These are phyloP conservation scores for Hymenoscyphus infarciens DNA, from an alignment of 2,329 filamentous ascomycete species.

Conservation along the genomic window DNA sequence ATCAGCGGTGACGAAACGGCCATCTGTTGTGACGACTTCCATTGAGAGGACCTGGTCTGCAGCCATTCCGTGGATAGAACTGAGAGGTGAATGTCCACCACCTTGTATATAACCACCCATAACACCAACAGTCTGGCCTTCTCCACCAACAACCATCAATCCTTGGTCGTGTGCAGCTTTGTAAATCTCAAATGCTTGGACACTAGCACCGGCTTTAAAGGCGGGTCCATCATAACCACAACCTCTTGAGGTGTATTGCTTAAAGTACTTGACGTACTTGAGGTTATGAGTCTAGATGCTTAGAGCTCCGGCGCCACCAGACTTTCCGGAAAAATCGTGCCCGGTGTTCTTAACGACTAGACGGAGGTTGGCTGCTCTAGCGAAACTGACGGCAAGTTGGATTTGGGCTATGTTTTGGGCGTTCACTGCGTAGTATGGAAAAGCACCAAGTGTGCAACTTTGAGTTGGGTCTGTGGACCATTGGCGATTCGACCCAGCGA, in stretches of 20 bases:
- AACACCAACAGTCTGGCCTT: conserved; percentile 35
- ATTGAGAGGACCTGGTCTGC: conserved; percentile 59
- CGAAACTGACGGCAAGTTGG: conserved; percentile 43
- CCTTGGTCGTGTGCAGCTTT: conserved; percentile 40
- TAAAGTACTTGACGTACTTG: conserved; percentile 7
- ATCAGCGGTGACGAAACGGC: conserved; percentile 47
- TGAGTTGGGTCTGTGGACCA: conserved; percentile 33
- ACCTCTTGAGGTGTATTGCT: conserved; percentile 7
- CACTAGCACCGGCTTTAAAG: conserved; percentile 50
- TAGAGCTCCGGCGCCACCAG: conserved; percentile 44
- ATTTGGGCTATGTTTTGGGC: conserved; percentile 42
- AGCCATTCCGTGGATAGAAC: conserved; percentile 52
- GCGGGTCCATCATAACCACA: conserved; percentile 43
- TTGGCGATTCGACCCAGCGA: conserved; percentile 8
- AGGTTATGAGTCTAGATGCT: conserved; percentile 47
- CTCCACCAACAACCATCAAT: conserved; percentile 51
- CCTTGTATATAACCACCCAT: conserved; percentile 53
- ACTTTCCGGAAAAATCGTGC: conserved; percentile 46
- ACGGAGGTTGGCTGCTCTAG: conserved; percentile 41
- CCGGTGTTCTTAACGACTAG: conserved; percentile 37
- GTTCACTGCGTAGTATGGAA: conserved; percentile 35
- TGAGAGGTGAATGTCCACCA: conserved; percentile 55
- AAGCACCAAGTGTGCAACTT: conserved; percentile 23
- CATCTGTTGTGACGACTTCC: conserved; percentile 51
- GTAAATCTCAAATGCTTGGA: conserved; percentile 44